Evolutionary conservation across 2,329 filamentous ascomycete genomes (phyloP).

Genomic region (Calycina marina): DNA sequence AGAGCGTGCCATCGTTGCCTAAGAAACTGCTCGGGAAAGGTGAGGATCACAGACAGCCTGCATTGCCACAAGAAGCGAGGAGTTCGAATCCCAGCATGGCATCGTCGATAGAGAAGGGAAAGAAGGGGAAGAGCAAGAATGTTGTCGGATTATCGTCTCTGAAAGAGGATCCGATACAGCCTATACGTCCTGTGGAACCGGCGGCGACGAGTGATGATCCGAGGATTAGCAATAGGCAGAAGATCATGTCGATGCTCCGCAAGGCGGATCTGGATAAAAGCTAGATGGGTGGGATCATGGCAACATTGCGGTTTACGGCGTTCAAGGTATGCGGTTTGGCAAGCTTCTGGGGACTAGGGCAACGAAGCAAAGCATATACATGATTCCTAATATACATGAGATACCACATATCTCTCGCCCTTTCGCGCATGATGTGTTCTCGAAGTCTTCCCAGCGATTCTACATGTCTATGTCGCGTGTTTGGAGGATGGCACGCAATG

Average conservation of each 20-base stretch:
- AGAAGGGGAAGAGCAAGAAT: slow-evolving; percentile 3
- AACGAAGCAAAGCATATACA: no score
- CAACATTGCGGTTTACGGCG: no score
- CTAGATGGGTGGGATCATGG: no score
- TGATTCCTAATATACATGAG: no score
- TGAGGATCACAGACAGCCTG: slow-evolving; percentile 15
- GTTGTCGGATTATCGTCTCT: slow-evolving; percentile 4
- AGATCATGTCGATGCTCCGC: slow-evolving; percentile 11
- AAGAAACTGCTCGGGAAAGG: slow-evolving; percentile 17
- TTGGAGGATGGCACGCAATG: no score
- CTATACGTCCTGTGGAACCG: slow-evolving; percentile 6
- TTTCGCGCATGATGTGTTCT: no score
- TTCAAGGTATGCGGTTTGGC: no score
- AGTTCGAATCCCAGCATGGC: slow-evolving; percentile 4
- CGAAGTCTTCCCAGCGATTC: no score
- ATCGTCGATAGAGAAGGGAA: slow-evolving; percentile 4
- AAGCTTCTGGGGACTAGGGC: no score
- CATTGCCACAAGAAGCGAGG: slow-evolving; percentile 10
- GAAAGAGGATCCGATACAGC: slow-evolving; percentile 8
- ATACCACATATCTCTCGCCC: no score
- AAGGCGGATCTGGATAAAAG: slow-evolving; percentile 18
- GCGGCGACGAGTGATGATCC: slow-evolving; percentile 3
- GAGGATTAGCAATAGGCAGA: slow-evolving; percentile 10
- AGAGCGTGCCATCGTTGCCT: slow-evolving; percentile 12
- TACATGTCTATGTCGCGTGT: no score